Base-by-base conservation (phyloP, 2,329 filamentous ascomycete genomes). In the Madurella fahalii region DNA sequence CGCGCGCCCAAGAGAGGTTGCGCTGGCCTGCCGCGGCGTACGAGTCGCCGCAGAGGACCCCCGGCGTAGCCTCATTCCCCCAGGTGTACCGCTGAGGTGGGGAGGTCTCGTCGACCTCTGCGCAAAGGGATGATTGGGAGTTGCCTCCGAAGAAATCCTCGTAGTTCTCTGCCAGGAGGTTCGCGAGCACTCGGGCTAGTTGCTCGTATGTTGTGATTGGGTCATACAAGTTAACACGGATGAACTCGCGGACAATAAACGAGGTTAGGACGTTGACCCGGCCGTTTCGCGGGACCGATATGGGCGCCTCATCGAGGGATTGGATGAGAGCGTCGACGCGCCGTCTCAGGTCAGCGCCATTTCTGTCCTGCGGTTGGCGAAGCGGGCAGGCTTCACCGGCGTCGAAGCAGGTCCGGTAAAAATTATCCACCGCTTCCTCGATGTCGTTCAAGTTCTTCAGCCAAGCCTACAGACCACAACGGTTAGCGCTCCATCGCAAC, bases 11-110 rank as follows among this genome's bases (percentile, higher is more conserved):
- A 15, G 50, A 15, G 16, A 47, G 4, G 49, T 47, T 34, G 39
- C 54, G 50, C 4, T 7, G 11, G 31, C 47, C 48, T 17, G 57
- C 50, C 1, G 30, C 39, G 25, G 47, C 44, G 2, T 53, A 42
- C 16, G 57, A 53, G 51, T 59, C 57, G 48, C 57, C 51, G 48
- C 57, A 59, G 31, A 56, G 16, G 39, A 59, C 37, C 42, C 44
- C 54, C 5, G 31, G 13, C 13, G 37, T 9, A 12, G 45, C 53
- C 12, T 59, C 57, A 13, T 9, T 8, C 18, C 4, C 2, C 48
- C 40, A 52, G 32, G 31, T 41, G 51, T 54, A 57, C 9, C n/a
- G 8, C 9, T 16, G n/a, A 0, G 48, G 47, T 9, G 43, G 53
- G 16, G 16, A 13, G 40, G 39, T 31, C 8, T 3, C 5, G 13